Percentiles rank a stretch among this genome's conserved stretches.
Conservation (phyloP, 2,329 filamentous ascomycete genomes). For the Paracoccidioides lutzii region DNA sequence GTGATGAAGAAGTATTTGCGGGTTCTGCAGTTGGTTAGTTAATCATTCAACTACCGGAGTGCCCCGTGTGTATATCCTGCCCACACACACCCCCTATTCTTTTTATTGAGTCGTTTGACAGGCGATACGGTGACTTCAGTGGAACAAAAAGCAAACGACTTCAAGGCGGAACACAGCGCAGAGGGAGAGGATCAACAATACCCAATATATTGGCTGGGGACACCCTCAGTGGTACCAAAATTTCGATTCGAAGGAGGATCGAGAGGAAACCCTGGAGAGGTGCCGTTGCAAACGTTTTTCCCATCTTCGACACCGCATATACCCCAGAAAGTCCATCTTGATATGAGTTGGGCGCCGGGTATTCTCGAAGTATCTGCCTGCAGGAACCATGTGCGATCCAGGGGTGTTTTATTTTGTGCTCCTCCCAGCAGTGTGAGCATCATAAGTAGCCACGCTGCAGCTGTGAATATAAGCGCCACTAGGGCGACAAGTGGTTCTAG, state of each 20-base stretch:
- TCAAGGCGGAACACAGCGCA: constrained; percentile 10
- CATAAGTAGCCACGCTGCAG: constrained; percentile 49
- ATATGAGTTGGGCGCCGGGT: constrained; percentile 49
- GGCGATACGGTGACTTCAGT: not conserved
- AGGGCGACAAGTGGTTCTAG: constrained; percentile 45
- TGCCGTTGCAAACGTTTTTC: constrained; percentile 50
- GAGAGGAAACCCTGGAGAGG: constrained; percentile 53
- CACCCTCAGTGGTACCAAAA: constrained; percentile 43
- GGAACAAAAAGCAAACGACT: not conserved
- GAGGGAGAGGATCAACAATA: constrained; percentile 20
- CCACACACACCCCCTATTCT: not conserved
- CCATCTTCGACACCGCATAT: constrained; percentile 52
- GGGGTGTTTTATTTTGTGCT: constrained; percentile 40
- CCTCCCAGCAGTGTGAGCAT: constrained; percentile 55
- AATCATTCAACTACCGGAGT: constrained; percentile 13
- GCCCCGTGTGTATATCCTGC: too few relatives aligned
- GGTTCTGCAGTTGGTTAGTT: constrained; percentile 26
- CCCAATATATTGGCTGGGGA: constrained; percentile 44
- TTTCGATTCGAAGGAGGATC: constrained; percentile 44
- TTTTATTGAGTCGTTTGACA: not conserved
- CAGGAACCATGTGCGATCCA: constrained; percentile 76
- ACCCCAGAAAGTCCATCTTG: constrained; percentile 87
- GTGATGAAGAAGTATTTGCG: constrained; percentile 71
- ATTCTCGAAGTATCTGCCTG: constrained; percentile 64
- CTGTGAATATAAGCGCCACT: constrained; percentile 48